phyloP scores from a whole-genome alignment of 176 grass and related monocot genomes.

The bread wheat (Triticum aestivum) region DNA sequence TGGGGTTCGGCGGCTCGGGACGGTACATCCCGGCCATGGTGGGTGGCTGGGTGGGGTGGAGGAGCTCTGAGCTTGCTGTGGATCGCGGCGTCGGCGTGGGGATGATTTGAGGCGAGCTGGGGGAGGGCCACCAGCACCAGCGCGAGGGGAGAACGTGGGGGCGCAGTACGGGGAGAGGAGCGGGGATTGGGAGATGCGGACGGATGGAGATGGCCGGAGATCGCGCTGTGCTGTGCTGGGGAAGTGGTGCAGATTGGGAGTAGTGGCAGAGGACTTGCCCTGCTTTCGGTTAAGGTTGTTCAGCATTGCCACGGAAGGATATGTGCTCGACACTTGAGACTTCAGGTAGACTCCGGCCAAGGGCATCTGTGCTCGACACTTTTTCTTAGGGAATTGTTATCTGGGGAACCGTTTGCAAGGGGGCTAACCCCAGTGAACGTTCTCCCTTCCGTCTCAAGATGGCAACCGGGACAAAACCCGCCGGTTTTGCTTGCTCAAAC shows the following conservation, averaged over 20 bases:
- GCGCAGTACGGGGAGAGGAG: background rate
- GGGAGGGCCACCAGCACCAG: slow-evolving; percentile 15
- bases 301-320: background rate
- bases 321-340: background rate
- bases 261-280: background rate
- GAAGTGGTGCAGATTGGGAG: background rate
- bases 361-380: no score
- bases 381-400: no score
- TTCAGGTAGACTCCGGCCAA: slow-evolving; percentile 10
- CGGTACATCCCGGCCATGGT: slow-evolving; percentile 34
- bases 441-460: no score
- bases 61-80: background rate
- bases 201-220: slow-evolving; percentile 16
- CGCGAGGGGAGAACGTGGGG: slow-evolving; percentile 34
- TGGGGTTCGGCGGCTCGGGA: slow-evolving; percentile 9
- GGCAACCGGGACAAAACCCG: no score
- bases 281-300: slow-evolving; percentile 25
- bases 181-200: background rate
- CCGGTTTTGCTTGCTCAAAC: no score
- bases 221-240: slow-evolving; percentile 14
- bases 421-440: no score
- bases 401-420: no score
- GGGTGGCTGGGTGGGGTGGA: background rate
- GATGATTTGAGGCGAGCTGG: slow-evolving; percentile 20
- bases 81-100: background rate